Conservation (phyloP, 768 basidiomycete species). For the Dentipellis fragilis region DNA sequence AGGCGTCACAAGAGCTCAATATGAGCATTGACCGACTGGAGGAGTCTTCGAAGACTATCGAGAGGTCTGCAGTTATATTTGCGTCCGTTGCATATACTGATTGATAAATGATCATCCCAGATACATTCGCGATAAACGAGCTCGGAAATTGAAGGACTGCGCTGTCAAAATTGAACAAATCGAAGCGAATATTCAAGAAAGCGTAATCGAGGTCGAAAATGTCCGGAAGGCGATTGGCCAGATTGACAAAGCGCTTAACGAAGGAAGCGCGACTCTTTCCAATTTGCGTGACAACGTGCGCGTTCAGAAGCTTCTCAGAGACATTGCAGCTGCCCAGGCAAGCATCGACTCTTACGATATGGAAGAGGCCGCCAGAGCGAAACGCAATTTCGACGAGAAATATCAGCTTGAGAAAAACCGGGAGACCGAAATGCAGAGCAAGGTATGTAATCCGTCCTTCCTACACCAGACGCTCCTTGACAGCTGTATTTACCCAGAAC, state of each 20-base stretch:
- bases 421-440: constrained; percentile 61
- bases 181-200: constrained; percentile 34
- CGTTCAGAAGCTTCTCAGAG: constrained; percentile 53
- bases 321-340: constrained; percentile 56
- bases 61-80: constrained; percentile 35
- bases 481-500: constrained; percentile 34
- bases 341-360: constrained; percentile 74
- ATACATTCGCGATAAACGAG: constrained; percentile 63
- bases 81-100: background rate
- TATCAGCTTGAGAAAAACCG: constrained; percentile 63
- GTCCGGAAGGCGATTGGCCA: constrained; percentile 36
- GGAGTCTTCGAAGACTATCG: constrained; percentile 49
- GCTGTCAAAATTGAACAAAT: constrained; percentile 40
- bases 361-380: constrained; percentile 77
- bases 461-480: background rate
- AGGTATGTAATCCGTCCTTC: constrained; percentile 32
- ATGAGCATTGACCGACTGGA: constrained; percentile 52
- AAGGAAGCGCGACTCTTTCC: constrained; percentile 56
- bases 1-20: constrained; percentile 52
- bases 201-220: constrained; percentile 29
- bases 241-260: constrained; percentile 73
- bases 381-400: constrained; percentile 74
- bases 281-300: constrained; percentile 80
- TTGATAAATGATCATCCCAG: constrained; percentile 28
- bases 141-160: constrained; percentile 49